These are phyloP conservation scores for Eudorina sp. DNA, from an alignment of 139 green algal species.

Conservation along the genomic window DNA sequence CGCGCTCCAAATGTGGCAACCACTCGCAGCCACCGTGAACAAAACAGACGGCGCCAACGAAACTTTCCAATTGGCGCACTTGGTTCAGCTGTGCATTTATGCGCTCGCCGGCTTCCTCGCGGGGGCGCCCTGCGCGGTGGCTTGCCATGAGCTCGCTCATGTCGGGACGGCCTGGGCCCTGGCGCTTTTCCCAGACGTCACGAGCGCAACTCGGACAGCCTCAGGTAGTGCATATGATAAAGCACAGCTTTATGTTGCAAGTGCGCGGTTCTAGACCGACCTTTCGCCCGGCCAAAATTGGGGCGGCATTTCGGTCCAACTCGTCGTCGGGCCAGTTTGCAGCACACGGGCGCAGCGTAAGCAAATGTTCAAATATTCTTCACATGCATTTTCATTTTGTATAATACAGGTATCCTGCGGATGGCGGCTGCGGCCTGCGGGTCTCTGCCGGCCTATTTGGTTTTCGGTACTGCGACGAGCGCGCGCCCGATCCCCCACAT, in stretches of 20 bases:
- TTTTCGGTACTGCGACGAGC: background rate
- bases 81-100: background rate
- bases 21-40: background rate
- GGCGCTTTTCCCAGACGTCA: background rate
- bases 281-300: too few species aligned
- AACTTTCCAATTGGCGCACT: background rate
- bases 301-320: too few species aligned
- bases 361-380: too few species aligned
- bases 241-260: too few species aligned
- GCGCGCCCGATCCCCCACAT: background rate
- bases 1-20: background rate
- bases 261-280: too few species aligned
- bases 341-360: too few species aligned
- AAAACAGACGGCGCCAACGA: background rate
- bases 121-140: background rate
- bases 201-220: background rate
- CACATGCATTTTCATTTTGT: background rate
- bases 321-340: too few species aligned
- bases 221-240: background rate
- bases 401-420: background rate
- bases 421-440: background rate
- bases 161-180: background rate
- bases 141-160: slow-evolving; percentile 4
- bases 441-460: background rate
- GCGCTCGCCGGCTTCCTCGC: background rate